These are phyloP conservation scores for Annulohypoxylon bovei DNA, from an alignment of 495 filamentous ascomycete species.

Conservation along the genomic window DNA sequence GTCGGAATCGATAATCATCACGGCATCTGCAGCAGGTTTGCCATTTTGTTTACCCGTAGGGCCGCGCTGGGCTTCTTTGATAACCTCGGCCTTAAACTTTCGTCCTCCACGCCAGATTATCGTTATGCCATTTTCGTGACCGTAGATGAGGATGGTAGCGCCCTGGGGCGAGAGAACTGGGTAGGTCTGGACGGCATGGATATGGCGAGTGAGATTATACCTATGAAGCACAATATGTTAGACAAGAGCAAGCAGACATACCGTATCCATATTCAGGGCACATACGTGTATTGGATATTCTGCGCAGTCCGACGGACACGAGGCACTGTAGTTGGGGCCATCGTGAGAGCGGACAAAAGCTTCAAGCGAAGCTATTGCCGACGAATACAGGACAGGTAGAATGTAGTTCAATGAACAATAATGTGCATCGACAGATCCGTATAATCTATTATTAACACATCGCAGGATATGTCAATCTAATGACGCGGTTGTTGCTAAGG, in stretches of 20 bases:
- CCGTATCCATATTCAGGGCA: background rate
- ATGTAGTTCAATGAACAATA: background rate
- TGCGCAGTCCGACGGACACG: conserved; percentile 51
- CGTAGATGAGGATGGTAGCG: conserved; percentile 84
- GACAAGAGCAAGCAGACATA: background rate
- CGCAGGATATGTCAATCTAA: background rate
- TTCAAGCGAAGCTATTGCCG: conserved; percentile 16
- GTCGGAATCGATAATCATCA: conserved; percentile 85
- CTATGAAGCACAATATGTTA: conserved; percentile 53
- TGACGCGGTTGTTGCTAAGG: background rate
- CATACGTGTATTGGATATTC: conserved; percentile 51
- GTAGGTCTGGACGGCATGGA: conserved; percentile 77
- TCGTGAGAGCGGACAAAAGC: conserved; percentile 15
- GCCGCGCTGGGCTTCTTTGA: conserved; percentile 43
- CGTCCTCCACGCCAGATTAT: conserved; percentile 84
- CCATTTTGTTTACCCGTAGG: conserved; percentile 56
- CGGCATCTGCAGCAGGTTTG: conserved; percentile 58
- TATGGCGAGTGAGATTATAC: conserved; percentile 78
- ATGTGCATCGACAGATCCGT: conserved; percentile 5
- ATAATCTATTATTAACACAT: background rate
- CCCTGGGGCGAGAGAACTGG: conserved; percentile 82
- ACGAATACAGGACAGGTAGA: background rate
- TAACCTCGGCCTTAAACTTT: conserved; percentile 62
- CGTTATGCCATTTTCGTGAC: conserved; percentile 79
- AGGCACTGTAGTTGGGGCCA: conserved; percentile 37